These are phyloP conservation scores for Hura crepitans DNA, from an alignment of 441 rosid genomes.

Conservation along the genomic window DNA sequence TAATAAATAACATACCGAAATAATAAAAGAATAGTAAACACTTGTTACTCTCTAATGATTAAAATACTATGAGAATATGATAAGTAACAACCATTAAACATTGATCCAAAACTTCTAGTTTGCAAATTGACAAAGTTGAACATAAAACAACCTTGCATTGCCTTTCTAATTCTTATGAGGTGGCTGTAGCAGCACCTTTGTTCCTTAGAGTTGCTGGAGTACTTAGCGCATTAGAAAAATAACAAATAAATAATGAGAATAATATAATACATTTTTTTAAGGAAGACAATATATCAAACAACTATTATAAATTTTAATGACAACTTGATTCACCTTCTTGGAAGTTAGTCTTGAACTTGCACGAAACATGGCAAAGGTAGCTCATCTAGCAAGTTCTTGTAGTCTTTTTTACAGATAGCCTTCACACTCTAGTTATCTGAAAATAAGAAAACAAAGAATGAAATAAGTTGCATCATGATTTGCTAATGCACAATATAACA, in stretches of 20 bases:
- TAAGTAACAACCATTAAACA: slow-evolving; percentile 7
- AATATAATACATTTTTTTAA: slow-evolving; percentile 1
- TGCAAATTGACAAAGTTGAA: slow-evolving; percentile 12
- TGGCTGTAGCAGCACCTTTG: slow-evolving; percentile 47
- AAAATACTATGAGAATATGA: neutral
- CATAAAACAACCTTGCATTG: slow-evolving; percentile 11
- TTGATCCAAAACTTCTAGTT: slow-evolving; percentile 17
- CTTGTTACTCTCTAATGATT: slow-evolving; percentile 6
- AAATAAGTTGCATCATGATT: neutral
- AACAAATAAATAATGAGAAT: neutral
- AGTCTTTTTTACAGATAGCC: slow-evolving; percentile 74
- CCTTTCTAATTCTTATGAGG: slow-evolving; percentile 18
- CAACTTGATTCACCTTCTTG: slow-evolving; percentile 47
- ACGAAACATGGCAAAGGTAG: slow-evolving; percentile 65
- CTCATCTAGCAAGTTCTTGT: slow-evolving; percentile 80
- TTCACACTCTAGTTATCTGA: slow-evolving; percentile 80
- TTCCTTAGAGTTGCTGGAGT: slow-evolving; percentile 63
- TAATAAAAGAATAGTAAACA: slow-evolving; percentile 12
- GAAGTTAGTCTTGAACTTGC: slow-evolving; percentile 75
- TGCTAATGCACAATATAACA: neutral
- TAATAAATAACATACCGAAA: neutral
- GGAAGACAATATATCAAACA: neutral
- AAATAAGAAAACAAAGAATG: neutral
- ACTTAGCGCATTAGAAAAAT: slow-evolving; percentile 25
- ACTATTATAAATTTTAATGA: no score